These are phyloP conservation scores for Fusarium citri DNA, from an alignment of 2,329 filamentous ascomycete species.

Conservation along the genomic window DNA sequence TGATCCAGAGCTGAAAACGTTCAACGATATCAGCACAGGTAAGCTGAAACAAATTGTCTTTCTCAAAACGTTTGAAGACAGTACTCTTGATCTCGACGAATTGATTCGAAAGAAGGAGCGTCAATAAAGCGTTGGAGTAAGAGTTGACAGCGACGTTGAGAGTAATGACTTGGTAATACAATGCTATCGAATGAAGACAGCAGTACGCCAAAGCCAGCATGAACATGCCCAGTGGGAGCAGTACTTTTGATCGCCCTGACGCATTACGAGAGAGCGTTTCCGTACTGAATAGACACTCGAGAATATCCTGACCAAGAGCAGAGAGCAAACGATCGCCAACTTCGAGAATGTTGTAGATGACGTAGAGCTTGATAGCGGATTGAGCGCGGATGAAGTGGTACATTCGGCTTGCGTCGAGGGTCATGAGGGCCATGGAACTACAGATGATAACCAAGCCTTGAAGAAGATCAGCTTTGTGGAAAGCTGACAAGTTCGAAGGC, in stretches of 20 bases:
- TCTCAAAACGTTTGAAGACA: slow-evolving; percentile 98
- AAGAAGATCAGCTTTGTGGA: slow-evolving; percentile 94
- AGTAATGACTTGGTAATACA: slow-evolving; percentile 98
- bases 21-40: slow-evolving; percentile 98
- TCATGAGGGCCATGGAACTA: slow-evolving; percentile 87
- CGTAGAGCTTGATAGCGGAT: slow-evolving; percentile 96
- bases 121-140: slow-evolving; percentile 94
- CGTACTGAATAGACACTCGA: slow-evolving; percentile 93
- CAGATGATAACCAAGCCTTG: slow-evolving; percentile 89
- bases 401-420: slow-evolving; percentile 94
- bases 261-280: slow-evolving; percentile 91
- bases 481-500: slow-evolving; percentile 85
- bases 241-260: slow-evolving; percentile 89
- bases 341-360: slow-evolving; percentile 98
- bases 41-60: slow-evolving; percentile 96
- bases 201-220: slow-evolving; percentile 88
- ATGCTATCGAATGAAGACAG: slow-evolving; percentile 83
- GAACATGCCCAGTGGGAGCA: slow-evolving; percentile 92
- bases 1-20: slow-evolving; percentile 96
- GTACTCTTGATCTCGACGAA: slow-evolving; percentile 99
- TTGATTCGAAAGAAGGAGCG: slow-evolving; percentile 93
- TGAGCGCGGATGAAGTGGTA: slow-evolving; percentile 98
- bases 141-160: slow-evolving; percentile 98
- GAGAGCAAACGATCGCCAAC: slow-evolving; percentile 90
- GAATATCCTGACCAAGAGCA: slow-evolving; percentile 92